Evolutionary conservation across 2,329 filamentous ascomycete genomes (phyloP).

Genomic region (Alternaria hordeiaustralica): DNA sequence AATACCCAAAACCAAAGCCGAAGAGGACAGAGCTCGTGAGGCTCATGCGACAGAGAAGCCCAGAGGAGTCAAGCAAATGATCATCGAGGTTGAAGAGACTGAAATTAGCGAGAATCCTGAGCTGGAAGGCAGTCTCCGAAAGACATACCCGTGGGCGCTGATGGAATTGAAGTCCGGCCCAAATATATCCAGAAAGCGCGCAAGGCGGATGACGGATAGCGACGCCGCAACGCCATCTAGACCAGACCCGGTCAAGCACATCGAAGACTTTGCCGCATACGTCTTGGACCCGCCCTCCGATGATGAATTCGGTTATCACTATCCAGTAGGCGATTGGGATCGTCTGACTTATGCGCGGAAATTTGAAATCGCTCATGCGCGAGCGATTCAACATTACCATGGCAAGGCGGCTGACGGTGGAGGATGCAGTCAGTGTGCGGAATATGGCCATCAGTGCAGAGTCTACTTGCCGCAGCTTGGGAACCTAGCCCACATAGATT

Average conservation of each 20-base stretch:
- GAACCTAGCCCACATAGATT: not conserved
- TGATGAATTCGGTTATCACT: slow-evolving; percentile 3
- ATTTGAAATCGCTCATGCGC: slow-evolving; percentile 14
- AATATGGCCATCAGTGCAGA: slow-evolving; percentile 8
- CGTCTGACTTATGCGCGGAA: not conserved
- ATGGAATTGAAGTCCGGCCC: not conserved
- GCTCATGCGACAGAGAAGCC: slow-evolving; percentile 1
- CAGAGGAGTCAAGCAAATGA: slow-evolving; percentile 8
- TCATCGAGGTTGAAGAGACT: slow-evolving; percentile 10
- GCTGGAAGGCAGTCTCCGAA: slow-evolving; percentile 3
- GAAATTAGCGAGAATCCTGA: not conserved
- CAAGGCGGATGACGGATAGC: not conserved
- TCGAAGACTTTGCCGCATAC: slow-evolving; percentile 10
- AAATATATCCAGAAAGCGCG: slow-evolving; percentile 2
- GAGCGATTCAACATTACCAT: slow-evolving; percentile 11
- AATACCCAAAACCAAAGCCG: not conserved
- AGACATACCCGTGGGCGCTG: slow-evolving; percentile 12
- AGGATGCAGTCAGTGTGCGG: slow-evolving; percentile 7
- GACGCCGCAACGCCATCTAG: not conserved
- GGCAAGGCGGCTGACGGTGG: slow-evolving; percentile 1
- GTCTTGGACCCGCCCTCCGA: slow-evolving; percentile 3
- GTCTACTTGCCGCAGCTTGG: slow-evolving; percentile 6
- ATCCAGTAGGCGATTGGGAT: slow-evolving; percentile 1
- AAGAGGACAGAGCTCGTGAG: not conserved
- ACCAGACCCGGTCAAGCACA: slow-evolving; percentile 1